Conservation (phyloP, 306 rosid genomes). For the Cotoneaster glaucophyllus region DNA sequence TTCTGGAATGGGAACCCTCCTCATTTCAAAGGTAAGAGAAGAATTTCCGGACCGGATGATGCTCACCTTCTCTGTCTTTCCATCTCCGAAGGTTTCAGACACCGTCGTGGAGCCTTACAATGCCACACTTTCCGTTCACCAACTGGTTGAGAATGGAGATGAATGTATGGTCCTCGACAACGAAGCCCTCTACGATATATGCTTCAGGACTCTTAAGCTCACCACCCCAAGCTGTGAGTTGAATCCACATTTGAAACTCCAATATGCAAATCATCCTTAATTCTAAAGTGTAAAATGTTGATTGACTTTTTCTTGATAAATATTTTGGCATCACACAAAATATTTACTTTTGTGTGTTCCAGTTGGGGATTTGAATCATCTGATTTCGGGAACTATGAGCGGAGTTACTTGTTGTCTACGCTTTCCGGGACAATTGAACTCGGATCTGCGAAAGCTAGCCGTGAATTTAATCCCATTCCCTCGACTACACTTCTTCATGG, state of each 20-base stretch:
- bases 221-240: conserved; percentile 51
- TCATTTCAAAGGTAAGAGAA: conserved; percentile 74
- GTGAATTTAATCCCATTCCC: conserved; percentile 82
- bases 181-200: conserved; percentile 51
- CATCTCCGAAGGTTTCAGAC: conserved; percentile 67
- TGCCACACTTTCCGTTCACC: conserved; percentile 78
- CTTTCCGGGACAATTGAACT: conserved; percentile 76
- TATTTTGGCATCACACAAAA: not conserved
- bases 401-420: conserved; percentile 81
- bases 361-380: conserved; percentile 84
- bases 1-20: conserved; percentile 84
- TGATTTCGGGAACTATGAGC: conserved; percentile 78
- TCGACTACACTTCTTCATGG: conserved; percentile 75
- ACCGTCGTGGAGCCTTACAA: conserved; percentile 81
- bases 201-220: conserved; percentile 54
- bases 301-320: not conserved
- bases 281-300: not conserved
- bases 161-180: conserved; percentile 67
- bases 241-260: not conserved
- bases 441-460: conserved; percentile 67
- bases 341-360: not conserved
- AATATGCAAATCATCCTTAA: not conserved
- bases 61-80: conserved; percentile 70
- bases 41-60: conserved; percentile 70
- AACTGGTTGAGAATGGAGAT: conserved; percentile 65